Evolutionary conservation across 192 early-diverging fungal genomes (phyloP).

Genomic region (Mortierella alpina): DNA sequence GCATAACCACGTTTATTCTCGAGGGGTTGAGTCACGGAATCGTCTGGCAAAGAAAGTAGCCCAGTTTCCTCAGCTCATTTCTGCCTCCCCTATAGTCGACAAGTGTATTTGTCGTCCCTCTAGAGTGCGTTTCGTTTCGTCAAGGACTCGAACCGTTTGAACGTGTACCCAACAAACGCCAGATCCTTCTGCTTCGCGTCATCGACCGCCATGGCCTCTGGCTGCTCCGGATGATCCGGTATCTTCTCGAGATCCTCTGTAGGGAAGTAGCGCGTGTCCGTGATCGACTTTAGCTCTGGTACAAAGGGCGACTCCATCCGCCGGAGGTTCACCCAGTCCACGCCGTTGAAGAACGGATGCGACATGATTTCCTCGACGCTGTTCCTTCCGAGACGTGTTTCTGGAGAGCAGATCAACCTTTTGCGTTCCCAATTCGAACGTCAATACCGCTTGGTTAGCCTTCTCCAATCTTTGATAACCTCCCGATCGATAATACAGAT

Average conservation of each 20-base stretch:
- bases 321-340: constrained; percentile 92
- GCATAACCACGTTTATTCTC: no score
- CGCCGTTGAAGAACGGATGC: constrained; percentile 95
- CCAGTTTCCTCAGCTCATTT: background rate
- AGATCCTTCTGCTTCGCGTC: constrained; percentile 84
- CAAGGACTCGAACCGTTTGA: constrained; percentile 90
- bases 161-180: constrained; percentile 99
- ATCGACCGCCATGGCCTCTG: constrained; percentile 28
- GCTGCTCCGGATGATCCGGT: constrained; percentile 61
- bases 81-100: no score
- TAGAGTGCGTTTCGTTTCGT: constrained; percentile 71
- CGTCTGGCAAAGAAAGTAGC: no score
- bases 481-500: no score
- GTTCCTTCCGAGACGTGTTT: constrained; percentile 82
- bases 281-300: constrained; percentile 91
- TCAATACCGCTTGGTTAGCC: no score
- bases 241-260: constrained; percentile 90
- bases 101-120: background rate
- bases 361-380: constrained; percentile 85
- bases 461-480: no score
- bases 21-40: no score
- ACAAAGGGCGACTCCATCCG: constrained; percentile 89
- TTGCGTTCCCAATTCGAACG: no score
- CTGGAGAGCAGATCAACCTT: constrained; percentile 84
- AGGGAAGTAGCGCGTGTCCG: constrained; percentile 99